Conservation (phyloP, 306 rosid genomes). For the Trifolium subterraneum region DNA sequence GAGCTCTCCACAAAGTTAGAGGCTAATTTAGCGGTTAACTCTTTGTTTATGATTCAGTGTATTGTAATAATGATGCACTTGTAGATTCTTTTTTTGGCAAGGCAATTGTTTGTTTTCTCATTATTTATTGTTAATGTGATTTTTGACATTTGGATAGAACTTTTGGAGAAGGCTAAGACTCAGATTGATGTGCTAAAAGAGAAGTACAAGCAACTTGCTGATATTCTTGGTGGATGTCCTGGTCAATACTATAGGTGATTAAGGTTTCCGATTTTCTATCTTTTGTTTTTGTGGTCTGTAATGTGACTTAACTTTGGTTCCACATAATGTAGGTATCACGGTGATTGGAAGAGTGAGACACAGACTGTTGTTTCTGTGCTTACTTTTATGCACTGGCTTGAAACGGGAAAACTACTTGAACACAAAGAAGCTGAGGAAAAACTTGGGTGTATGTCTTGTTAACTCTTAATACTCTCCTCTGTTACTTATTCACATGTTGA, state of each 20-base stretch:
- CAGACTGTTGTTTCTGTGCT: constrained; percentile 86
- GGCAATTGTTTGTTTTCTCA: not conserved
- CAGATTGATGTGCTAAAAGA: constrained; percentile 73
- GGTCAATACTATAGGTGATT: constrained; percentile 75
- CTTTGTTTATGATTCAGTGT: not conserved
- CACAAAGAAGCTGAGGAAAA: constrained; percentile 78
- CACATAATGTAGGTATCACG: constrained; percentile 67
- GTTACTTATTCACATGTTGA: constrained; percentile 2
- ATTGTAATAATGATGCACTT: not conserved
- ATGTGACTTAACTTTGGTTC: not conserved
- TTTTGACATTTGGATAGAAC: constrained; percentile 51
- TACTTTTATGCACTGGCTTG: constrained; percentile 91
- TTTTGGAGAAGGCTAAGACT: constrained; percentile 76
- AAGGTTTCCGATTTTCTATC: not conserved
- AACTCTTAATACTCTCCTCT: constrained; percentile 19
- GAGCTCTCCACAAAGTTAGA: too few species aligned
- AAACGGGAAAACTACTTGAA: constrained; percentile 79
- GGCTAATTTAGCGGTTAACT: too few species aligned
- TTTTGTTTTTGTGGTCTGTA: constrained; percentile 30
- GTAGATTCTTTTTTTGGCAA: not conserved
- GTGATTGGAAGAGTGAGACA: constrained; percentile 94
- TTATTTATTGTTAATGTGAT: not conserved
- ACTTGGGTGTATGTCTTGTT: constrained; percentile 72
- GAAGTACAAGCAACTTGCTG: constrained; percentile 75
- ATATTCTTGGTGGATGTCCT: constrained; percentile 62